Evolutionary conservation across 2,329 filamentous ascomycete species (phyloP).

Genomic region (Cephalotrichum gorgonifer): DNA sequence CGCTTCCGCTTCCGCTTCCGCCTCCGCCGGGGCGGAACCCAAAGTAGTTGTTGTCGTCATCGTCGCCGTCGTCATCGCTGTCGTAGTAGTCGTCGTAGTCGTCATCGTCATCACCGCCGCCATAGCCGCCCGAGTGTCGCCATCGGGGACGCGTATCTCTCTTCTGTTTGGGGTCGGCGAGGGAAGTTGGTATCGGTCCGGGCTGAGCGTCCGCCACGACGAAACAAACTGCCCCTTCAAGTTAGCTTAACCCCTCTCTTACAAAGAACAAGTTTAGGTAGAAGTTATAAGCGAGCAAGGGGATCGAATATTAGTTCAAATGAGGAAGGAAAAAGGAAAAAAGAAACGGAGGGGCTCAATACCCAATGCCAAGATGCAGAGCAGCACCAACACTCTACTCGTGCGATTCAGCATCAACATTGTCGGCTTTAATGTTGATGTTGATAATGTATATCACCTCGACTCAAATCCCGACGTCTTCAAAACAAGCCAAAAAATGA

Average conservation of each 20-base stretch:
- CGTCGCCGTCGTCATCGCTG: neutral
- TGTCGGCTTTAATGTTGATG: no score
- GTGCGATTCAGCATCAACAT: no score
- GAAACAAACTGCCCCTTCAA: neutral
- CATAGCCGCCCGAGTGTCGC: neutral
- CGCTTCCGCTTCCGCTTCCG: neutral
- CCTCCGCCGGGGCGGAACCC: neutral
- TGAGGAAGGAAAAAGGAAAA: no score
- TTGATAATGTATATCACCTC: no score
- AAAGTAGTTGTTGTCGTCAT: neutral
- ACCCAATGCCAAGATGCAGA: neutral
- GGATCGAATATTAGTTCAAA: no score
- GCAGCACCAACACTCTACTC: neutral
- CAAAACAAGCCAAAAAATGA: no score
- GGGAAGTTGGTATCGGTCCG: no score
- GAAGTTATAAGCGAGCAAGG: no score
- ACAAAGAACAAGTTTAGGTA: neutral
- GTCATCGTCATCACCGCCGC: neutral
- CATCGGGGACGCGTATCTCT: no score
- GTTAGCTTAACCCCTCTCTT: neutral
- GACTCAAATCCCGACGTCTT: no score
- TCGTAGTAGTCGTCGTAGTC: neutral
- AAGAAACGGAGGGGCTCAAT: neutral
- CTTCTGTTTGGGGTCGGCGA: no score
- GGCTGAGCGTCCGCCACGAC: neutral